A percentile compares a stretch with the other conserved stretches of the same genome.
Evolutionary conservation across 768 basidiomycete genomes (phyloP).

Genomic region (Tricholoma bakamatsutake): DNA sequence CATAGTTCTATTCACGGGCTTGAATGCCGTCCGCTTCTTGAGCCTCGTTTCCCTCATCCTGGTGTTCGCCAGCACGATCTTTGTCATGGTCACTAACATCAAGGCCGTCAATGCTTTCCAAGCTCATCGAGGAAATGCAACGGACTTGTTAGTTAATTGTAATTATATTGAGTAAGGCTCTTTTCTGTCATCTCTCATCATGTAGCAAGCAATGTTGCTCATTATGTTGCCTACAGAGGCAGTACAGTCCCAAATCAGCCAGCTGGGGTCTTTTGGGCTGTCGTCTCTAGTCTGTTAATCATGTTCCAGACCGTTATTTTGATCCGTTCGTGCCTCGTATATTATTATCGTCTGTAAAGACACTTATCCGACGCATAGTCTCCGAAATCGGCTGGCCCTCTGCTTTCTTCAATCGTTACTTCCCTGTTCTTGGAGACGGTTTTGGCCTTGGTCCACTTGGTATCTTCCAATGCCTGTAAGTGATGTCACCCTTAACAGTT

Average conservation of each 20-base stretch:
- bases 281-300: conserved; percentile 81
- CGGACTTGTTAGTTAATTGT: conserved; percentile 40
- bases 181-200: not conserved
- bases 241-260: conserved; percentile 92
- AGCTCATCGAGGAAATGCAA: conserved; percentile 29
- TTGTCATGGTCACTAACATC: conserved; percentile 71
- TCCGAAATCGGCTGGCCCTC: conserved; percentile 78
- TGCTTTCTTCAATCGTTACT: conserved; percentile 77
- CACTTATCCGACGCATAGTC: conserved; percentile 25
- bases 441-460: conserved; percentile 89
- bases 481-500: conserved; percentile 5
- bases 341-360: not conserved
- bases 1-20: conserved; percentile 55
- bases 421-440: conserved; percentile 81
- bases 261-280: conserved; percentile 89
- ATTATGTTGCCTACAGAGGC: conserved; percentile 30
- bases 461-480: conserved; percentile 79
- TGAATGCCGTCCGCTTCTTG: conserved; percentile 71
- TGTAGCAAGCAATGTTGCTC: not conserved
- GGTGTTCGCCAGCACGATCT: conserved; percentile 71
- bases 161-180: conserved; percentile 73
- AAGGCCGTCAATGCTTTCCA: conserved; percentile 67
- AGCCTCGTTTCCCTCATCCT: conserved; percentile 77
- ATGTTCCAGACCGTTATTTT: conserved; percentile 75
- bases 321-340: conserved; percentile 37